Evolutionary conservation across 352 stramenopile genomes (phyloP).

Genomic region (Peronospora destructor): DNA sequence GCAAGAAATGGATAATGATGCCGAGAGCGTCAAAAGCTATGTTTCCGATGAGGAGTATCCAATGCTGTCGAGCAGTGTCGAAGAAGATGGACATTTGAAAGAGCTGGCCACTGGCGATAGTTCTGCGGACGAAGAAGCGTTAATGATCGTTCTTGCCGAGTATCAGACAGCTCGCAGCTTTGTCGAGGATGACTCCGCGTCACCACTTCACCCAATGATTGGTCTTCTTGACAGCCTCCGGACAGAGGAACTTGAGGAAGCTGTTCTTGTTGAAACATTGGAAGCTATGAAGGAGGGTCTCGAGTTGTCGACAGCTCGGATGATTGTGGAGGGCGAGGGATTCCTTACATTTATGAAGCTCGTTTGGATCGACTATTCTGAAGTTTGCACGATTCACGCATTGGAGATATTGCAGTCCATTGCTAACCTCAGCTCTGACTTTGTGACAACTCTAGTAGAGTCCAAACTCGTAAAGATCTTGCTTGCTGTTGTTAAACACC

Average conservation of each 20-base stretch:
- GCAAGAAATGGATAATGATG: conserved; percentile 34
- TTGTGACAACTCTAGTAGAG: conserved; percentile 36
- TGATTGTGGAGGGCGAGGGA: conserved; percentile 35
- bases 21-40: conserved; percentile 7
- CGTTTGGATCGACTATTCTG: conserved; percentile 36
- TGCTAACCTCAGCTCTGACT: conserved; percentile 28
- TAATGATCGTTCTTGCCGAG: conserved; percentile 28
- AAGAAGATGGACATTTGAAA: conserved; percentile 14
- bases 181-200: conserved; percentile 21
- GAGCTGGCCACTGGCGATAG: conserved; percentile 14
- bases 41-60: conserved; percentile 4
- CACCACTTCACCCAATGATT: conserved; percentile 15
- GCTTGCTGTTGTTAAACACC: conserved; percentile 37
- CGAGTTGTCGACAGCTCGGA: conserved; percentile 24
- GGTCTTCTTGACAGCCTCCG: conserved; percentile 29
- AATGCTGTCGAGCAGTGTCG: conserved; percentile 7
- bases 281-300: conserved; percentile 29
- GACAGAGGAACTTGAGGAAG: conserved; percentile 21
- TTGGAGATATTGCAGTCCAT: conserved; percentile 41
- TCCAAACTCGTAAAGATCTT: conserved; percentile 43
- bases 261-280: conserved; percentile 28
- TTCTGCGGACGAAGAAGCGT: conserved; percentile 20
- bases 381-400: conserved; percentile 28
- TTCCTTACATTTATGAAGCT: conserved; percentile 37
- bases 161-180: conserved; percentile 35